phyloP scores from a whole-genome alignment of 2,329 filamentous ascomycete genomes.

The Penicillium sclerotigenum region DNA sequence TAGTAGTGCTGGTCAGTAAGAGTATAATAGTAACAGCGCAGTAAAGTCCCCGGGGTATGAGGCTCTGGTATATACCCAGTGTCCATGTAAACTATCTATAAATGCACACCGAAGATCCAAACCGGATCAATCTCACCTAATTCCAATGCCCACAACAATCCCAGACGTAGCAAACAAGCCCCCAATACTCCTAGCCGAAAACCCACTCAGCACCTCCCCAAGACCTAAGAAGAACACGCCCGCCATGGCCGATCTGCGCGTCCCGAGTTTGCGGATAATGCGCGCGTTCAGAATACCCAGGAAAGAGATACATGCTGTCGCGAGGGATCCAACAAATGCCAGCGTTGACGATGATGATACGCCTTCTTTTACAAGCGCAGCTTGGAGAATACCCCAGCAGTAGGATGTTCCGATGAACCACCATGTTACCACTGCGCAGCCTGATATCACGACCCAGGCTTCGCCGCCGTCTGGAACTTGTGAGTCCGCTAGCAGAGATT shows the following conservation, averaged over 20 bases:
- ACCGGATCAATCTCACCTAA: not conserved
- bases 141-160: conserved; percentile 47
- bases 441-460: conserved; percentile 47
- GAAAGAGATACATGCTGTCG: conserved; percentile 50
- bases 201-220: conserved; percentile 50
- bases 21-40: too few species aligned
- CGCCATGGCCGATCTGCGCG: conserved; percentile 46
- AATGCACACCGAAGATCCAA: not conserved
- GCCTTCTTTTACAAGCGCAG: conserved; percentile 52
- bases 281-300: conserved; percentile 53
- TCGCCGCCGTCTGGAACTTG: conserved; percentile 34
- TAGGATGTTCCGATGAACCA: conserved; percentile 58
- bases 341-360: conserved; percentile 50
- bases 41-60: too few species aligned
- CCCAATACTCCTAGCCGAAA: conserved; percentile 45
- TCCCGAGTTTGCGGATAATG: conserved; percentile 52
- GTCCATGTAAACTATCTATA: not conserved
- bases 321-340: conserved; percentile 58
- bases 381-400: conserved; percentile 61
- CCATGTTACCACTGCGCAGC: conserved; percentile 53
- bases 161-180: conserved; percentile 52
- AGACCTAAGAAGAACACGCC: conserved; percentile 53
- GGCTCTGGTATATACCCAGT: not conserved
- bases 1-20: conserved; percentile 12
- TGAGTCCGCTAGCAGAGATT: conserved; percentile 47